Evolutionary conservation across 305 asterid genomes (phyloP), one percentile per base, ranked within the genome.

Genomic region (Nicotiana rustica): DNA sequence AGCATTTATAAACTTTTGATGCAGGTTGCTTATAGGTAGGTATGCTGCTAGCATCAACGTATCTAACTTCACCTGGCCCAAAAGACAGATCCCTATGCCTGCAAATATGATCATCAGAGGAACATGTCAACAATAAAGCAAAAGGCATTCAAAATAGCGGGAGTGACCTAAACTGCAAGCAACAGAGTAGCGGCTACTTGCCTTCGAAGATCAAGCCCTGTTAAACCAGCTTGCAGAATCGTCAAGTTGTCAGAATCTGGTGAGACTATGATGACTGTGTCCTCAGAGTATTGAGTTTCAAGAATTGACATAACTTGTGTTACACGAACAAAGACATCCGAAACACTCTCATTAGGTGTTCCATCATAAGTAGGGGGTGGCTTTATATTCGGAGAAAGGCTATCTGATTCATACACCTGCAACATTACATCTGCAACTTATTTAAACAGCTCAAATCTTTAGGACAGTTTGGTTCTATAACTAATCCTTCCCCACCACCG

Each of bases 281-380:
- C 95, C 47, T 84, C 97, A 0, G 99, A 88, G 70, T 95, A 95
- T 60, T 94, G 99, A 2, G 98, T 94, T 88, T 95, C 99, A 21
- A 95, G 99, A 83, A 95, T 91, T 0, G 99, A 94, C 99, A 94
- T 95, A 85, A 94, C 95, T 67, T 94, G 98, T 10, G 98, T 95
- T 67, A 95, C 95, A 17, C 98, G 99, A 52, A 95, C 99, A 86
- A 94, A 94, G 13, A 95, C 99, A 71, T 94, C 99, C 8, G 88
- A 91, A 36, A 94, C 94, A 77, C 99, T 95, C 82, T 94, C 98
- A 44, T 95, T 95, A 13, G 99, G 99, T 21, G 99, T 95, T 33
- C 98, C 99, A 3, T 94, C 97, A 36, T 91, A 86, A 59, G 88
- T 85, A 70, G 99, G 99, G 2, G 98, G 98, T 15, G 99, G 99